Evolutionary conservation across 805 yeast genomes (phyloP).

Genomic region (Wilhelminamyces savonicus): DNA sequence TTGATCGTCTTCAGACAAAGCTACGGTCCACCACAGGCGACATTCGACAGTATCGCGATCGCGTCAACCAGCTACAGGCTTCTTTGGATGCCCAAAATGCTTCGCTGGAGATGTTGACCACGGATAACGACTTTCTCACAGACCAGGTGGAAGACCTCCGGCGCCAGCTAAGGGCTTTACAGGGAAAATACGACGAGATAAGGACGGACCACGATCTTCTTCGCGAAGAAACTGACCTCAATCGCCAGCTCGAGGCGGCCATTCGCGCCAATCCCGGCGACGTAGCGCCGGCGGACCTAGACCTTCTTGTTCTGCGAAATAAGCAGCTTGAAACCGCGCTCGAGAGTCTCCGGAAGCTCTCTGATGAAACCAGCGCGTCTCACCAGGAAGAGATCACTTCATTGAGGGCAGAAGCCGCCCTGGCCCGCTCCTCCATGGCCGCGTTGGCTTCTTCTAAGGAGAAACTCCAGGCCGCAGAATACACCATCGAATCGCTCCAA

Average conservation of each 20-base stretch:
- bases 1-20: slow-evolving; percentile 42
- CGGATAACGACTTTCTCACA: slow-evolving; percentile 41
- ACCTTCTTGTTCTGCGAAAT: slow-evolving; percentile 23
- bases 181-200: slow-evolving; percentile 22
- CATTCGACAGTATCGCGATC: slow-evolving; percentile 11
- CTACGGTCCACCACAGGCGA: slow-evolving; percentile 27
- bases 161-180: slow-evolving; percentile 16
- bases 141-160: slow-evolving; percentile 25
- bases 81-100: too few relatives aligned
- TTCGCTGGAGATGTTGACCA: slow-evolving; percentile 23
- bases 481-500: slow-evolving; percentile 19
- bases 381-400: slow-evolving; percentile 11
- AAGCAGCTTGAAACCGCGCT: slow-evolving; percentile 38
- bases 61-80: slow-evolving; percentile 11
- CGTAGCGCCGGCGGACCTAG: slow-evolving; percentile 10
- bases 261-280: slow-evolving; percentile 10
- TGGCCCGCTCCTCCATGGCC: not conserved
- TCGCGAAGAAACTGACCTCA: slow-evolving; percentile 30
- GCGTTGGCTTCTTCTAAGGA: not conserved
- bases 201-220: slow-evolving; percentile 22
- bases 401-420: not conserved
- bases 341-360: slow-evolving; percentile 20
- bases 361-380: slow-evolving; percentile 17
- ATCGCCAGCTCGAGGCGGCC: slow-evolving; percentile 31
- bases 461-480: slow-evolving; percentile 15